phyloP scores from a whole-genome alignment of 305 asterid genomes.

The Caryopteris hybrid region DNA sequence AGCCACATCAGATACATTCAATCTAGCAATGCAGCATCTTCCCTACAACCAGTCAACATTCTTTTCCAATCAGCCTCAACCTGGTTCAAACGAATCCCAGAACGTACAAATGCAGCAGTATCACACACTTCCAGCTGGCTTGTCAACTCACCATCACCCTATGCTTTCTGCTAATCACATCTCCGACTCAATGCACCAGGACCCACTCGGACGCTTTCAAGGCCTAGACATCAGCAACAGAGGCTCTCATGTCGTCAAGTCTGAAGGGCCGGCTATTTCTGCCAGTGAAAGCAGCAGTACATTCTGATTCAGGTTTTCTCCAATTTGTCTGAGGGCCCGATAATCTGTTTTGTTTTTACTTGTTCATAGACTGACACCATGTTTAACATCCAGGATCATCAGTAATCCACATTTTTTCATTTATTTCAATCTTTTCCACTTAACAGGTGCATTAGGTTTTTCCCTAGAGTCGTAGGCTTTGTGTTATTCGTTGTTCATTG shows the following conservation, averaged over 20 bases:
- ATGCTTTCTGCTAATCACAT: constrained; percentile 35
- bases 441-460: constrained; percentile 25
- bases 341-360: constrained; percentile 36
- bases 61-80: constrained; percentile 54
- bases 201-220: constrained; percentile 75
- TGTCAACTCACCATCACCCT: constrained; percentile 32
- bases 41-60: constrained; percentile 53
- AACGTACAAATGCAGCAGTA: constrained; percentile 54
- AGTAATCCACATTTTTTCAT: constrained; percentile 30
- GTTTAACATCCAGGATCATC: constrained; percentile 38
- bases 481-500: constrained; percentile 23
- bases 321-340: constrained; percentile 14
- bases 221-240: constrained; percentile 75
- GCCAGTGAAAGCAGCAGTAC: constrained; percentile 84
- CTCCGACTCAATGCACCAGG: constrained; percentile 50
- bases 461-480: constrained; percentile 30
- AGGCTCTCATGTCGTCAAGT: constrained; percentile 51
- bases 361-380: constrained; percentile 77
- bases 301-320: constrained; percentile 41
- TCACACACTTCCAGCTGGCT: constrained; percentile 35
- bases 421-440: constrained; percentile 16
- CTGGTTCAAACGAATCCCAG: constrained; percentile 39
- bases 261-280: constrained; percentile 75
- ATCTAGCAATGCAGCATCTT: constrained; percentile 61
- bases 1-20: constrained; percentile 49